Evolutionary conservation across 352 stramenopile species (phyloP), one percentile per base, ranked within the genome.

Genomic region (Globisporangium cederbergense): DNA sequence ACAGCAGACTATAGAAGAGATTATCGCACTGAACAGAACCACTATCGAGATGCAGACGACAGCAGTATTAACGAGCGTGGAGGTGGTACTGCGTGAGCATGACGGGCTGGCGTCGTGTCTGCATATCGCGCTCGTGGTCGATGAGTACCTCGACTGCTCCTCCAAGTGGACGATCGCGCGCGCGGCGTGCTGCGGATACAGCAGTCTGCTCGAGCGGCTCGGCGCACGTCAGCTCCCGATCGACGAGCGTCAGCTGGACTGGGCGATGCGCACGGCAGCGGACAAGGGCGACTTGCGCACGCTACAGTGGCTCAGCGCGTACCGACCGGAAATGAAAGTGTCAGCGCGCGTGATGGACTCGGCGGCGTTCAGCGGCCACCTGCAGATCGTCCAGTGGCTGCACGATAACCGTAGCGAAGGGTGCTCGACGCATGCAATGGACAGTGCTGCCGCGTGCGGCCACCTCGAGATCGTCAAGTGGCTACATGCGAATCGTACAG

Each of bases 301-400:
- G 16, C 72, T 95, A 6, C 67, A 80, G 51, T 95, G 86, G 86
- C 67, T 90, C 16, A 85, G 76, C 28, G 66, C 70, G 0, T 87
- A 92, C 57, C 71, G 78, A 1, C 79, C 81, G 5, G 66, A 79
- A 32, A 79, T 76, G 61, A 72, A 76, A 11, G 76, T 86, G 18
- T 88, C 81, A 1, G 78, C 77, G 34, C 80, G 77, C 64, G 75
- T 90, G n/a, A 91, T 95, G 82, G 83, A 95, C 71, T 92, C 84
- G 62, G 84, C 86, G 0, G 86, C 86, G 58, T 72, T 83, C 34
- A 76, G 77, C 25, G 86, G 86, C 0, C 84, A 92, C 63, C 70
- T 95, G 9, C 60, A 73, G 40, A 76, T 91, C 32, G 71, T 95
- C 18, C 81, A 87, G 47, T 93, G 83, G 83, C 76, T 95, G 18